These are phyloP conservation scores for Amphirosellinia nigrospora DNA, from an alignment of 495 filamentous ascomycete genomes.

Conservation along the genomic window DNA sequence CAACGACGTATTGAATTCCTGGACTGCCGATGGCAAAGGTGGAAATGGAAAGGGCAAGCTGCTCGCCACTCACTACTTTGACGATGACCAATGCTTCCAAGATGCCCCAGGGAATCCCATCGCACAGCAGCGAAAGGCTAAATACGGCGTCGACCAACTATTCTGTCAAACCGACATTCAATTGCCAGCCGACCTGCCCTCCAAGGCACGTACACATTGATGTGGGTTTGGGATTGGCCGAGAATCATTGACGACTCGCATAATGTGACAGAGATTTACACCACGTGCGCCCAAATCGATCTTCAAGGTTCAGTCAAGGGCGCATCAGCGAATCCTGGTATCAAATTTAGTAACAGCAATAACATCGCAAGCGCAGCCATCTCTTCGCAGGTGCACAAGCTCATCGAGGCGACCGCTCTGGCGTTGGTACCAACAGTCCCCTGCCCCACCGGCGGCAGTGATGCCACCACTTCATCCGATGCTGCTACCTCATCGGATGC, in stretches of 20 bases:
- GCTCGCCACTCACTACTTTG: conserved; percentile 74
- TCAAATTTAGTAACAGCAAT: conserved; percentile 38
- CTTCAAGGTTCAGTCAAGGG: conserved; percentile 46
- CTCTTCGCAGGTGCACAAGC: conserved; percentile 43
- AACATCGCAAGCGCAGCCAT: conserved; percentile 39
- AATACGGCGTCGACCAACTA: conserved; percentile 58
- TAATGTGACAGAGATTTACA: conserved; percentile 70
- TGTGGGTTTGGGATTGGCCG: conserved; percentile 96
- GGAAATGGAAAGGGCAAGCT: conserved; percentile 76
- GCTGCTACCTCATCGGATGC: conserved; percentile 13
- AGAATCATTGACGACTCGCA: conserved; percentile 51
- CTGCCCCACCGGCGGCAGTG: conserved; percentile 22
- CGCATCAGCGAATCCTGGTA: conserved; percentile 19
- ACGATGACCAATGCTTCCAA: conserved; percentile 87
- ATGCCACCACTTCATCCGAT: conserved; percentile 10
- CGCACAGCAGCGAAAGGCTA: conserved; percentile 56
- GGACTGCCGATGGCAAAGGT: conserved; percentile 77
- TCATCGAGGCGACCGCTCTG: conserved; percentile 44
- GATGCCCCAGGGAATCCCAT: conserved; percentile 58
- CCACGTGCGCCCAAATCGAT: conserved; percentile 79
- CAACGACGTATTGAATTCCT: conserved; percentile 70
- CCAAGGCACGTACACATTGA: conserved; percentile 70
- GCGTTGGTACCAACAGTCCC: conserved; percentile 35
- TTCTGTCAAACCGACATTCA: conserved; percentile 80
- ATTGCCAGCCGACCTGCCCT: conserved; percentile 62